phyloP scores from a whole-genome alignment of 2,329 filamentous ascomycete genomes.

The Fusarium hainanense region DNA sequence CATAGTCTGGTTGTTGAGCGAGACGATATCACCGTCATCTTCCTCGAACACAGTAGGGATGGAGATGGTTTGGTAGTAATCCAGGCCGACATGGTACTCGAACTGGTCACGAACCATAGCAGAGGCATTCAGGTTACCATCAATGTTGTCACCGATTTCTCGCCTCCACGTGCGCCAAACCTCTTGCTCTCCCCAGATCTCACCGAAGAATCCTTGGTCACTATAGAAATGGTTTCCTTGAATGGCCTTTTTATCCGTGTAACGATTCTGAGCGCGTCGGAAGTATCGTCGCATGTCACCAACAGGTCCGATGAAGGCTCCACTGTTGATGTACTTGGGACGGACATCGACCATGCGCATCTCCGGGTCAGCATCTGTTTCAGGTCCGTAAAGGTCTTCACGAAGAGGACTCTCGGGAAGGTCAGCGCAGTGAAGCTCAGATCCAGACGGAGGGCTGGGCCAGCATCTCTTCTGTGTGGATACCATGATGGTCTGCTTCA shows the following conservation, averaged over 20 bases:
- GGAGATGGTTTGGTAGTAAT: conserved; percentile 39
- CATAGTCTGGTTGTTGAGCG: conserved; percentile 27
- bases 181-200: conserved; percentile 47
- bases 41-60: conserved; percentile 40
- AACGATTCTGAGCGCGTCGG: conserved; percentile 35
- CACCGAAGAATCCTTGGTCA: conserved; percentile 47
- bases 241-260: conserved; percentile 28
- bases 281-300: conserved; percentile 42
- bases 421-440: conserved; percentile 31
- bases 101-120: conserved; percentile 32
- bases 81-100: conserved; percentile 40
- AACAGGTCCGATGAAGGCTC: conserved; percentile 45
- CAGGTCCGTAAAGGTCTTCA: conserved; percentile 37
- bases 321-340: conserved; percentile 46
- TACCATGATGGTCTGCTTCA: conserved; percentile 42
- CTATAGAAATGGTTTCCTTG: conserved; percentile 32
- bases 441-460: conserved; percentile 23
- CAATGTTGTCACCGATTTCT: conserved; percentile 8
- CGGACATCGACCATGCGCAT: conserved; percentile 29
- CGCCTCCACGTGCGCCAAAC: conserved; percentile 38
- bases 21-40: conserved; percentile 35
- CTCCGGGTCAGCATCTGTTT: conserved; percentile 32
- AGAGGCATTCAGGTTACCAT: conserved; percentile 2
- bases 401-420: conserved; percentile 34
- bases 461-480: conserved; percentile 42